phyloP scores from a whole-genome alignment of 495 filamentous ascomycete species.

The Daldinia loculata region DNA sequence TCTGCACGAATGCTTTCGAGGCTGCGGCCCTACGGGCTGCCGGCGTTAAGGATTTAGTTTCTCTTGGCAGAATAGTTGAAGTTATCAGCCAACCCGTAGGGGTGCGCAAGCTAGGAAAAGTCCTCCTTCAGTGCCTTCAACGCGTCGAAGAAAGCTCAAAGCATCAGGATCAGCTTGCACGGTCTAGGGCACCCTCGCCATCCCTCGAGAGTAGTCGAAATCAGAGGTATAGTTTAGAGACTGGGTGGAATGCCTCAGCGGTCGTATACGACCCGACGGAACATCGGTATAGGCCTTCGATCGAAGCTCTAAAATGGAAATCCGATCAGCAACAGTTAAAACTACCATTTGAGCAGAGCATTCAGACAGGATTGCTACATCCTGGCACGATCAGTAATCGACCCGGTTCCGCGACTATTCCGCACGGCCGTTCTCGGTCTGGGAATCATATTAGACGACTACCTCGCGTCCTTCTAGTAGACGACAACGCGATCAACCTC shows the following conservation, averaged over 20 bases:
- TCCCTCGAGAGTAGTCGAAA: background rate
- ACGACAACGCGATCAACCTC: slow-evolving; percentile 80
- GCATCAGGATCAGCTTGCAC: background rate
- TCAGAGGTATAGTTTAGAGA: background rate
- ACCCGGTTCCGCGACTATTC: background rate
- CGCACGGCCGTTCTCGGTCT: slow-evolving; percentile 14
- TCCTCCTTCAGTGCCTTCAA: slow-evolving; percentile 27
- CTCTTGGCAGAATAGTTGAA: slow-evolving; percentile 37
- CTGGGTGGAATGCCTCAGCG: slow-evolving; percentile 15
- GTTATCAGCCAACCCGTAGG: slow-evolving; percentile 43
- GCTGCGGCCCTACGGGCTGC: slow-evolving; percentile 36
- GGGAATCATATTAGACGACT: background rate
- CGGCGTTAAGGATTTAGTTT: slow-evolving; percentile 28
- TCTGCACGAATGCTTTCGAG: slow-evolving; percentile 42
- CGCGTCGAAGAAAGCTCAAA: slow-evolving; percentile 13
- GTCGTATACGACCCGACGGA: slow-evolving; percentile 15
- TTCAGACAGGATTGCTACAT: background rate
- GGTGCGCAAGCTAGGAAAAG: slow-evolving; percentile 36
- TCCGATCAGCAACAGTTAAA: slow-evolving; percentile 21
- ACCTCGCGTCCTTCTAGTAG: slow-evolving; percentile 67
- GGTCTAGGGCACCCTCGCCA: slow-evolving; percentile 22
- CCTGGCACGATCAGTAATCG: background rate
- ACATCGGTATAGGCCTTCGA: slow-evolving; percentile 17
- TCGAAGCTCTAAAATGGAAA: slow-evolving; percentile 32
- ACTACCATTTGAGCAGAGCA: background rate